A percentile compares a stretch with the other conserved stretches of the same genome.
phyloP scores from a whole-genome alignment of 352 stramenopile genomes.

The Phytophthora meadii region DNA sequence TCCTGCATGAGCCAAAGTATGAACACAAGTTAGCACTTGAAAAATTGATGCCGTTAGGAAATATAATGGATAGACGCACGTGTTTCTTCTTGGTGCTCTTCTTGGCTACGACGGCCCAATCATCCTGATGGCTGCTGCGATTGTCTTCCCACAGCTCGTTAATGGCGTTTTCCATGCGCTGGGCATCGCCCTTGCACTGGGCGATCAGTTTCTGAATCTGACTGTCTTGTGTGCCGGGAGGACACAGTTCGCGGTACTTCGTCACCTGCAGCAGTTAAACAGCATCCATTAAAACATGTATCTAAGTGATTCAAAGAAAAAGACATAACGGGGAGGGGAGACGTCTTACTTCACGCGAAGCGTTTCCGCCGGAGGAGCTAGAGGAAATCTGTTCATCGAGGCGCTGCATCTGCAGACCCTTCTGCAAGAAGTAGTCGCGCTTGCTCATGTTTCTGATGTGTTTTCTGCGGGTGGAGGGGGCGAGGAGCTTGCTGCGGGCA shows the following conservation, averaged over 20 bases:
- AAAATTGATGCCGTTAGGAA: neutral
- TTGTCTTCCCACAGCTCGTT: conserved; percentile 89
- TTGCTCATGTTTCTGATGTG: conserved; percentile 81
- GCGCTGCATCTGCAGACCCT: conserved; percentile 83
- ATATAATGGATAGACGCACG: conserved; percentile 15
- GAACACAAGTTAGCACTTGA: neutral
- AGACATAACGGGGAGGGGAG: neutral
- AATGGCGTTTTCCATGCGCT: conserved; percentile 75
- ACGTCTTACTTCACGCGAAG: conserved; percentile 63
- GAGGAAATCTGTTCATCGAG: conserved; percentile 64
- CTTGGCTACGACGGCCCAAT: conserved; percentile 85
- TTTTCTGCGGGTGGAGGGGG: conserved; percentile 28
- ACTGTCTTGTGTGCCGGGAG: conserved; percentile 77
- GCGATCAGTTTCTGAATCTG: conserved; percentile 76
- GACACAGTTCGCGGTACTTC: conserved; percentile 84
- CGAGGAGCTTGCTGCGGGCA: conserved; percentile 10
- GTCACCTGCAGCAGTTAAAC: conserved; percentile 45
- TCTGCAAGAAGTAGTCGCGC: conserved; percentile 85
- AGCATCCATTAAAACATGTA: conserved; percentile 4
- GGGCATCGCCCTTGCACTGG: conserved; percentile 77
- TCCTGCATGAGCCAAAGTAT: conserved; percentile 17
- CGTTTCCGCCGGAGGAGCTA: conserved; percentile 39
- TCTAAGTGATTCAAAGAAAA: neutral
- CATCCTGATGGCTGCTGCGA: conserved; percentile 62
- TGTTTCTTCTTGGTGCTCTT: conserved; percentile 81